Base-by-base conservation (phyloP, 192 early-diverging fungal genomes). In the Entomortierella beljakovae region DNA sequence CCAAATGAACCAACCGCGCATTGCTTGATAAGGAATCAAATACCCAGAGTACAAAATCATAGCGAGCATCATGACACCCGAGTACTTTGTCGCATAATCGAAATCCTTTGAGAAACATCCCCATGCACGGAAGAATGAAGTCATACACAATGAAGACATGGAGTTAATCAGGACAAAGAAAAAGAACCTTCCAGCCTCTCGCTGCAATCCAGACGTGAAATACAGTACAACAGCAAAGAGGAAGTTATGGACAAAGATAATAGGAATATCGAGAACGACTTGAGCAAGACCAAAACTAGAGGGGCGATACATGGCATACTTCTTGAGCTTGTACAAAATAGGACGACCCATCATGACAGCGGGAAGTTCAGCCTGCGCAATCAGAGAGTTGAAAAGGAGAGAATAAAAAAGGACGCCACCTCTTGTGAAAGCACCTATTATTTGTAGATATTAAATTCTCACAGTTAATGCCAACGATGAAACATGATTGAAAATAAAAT, bases 321-420 rank as follows among this genome's bases (percentile, higher is more conserved):
- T 57, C 54, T 57, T 57, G 9, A 57, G 54, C 51, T 96, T 96
- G 80, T 91, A 88, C 34, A 92, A 76, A 37, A 94, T 88, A 23
- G 89, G 84, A 51, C 93, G 91, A 33, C 92, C 92, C 29, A 85
- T 82, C 67, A 96, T 83, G 57, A 89, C 85, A 63, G 85, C 84
- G 49, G 92, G 89, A 37, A 94, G 80, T 59, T 92, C 88, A 20
- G 90, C 83, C 57, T 94, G 85, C 16, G 91, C 88, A 25, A 90
- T 84, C 42, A 87, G 66, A 3, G 85, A 63, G 59, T 82, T 86
- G 70, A 81, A 89, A 16, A 85, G 61, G 64, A 84, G 71, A 66
- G 82, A 84, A 77, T 84, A 91, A 61, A 93, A 96, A 23, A 96
- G 70, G 16, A 89, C 87, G 68, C 92, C 91, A 54, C 94, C 92